Evolutionary conservation across 192 early-diverging fungal genomes (phyloP), one percentile per base, ranked within the genome.

Genomic region (Gryganskiella cystojenkinii): DNA sequence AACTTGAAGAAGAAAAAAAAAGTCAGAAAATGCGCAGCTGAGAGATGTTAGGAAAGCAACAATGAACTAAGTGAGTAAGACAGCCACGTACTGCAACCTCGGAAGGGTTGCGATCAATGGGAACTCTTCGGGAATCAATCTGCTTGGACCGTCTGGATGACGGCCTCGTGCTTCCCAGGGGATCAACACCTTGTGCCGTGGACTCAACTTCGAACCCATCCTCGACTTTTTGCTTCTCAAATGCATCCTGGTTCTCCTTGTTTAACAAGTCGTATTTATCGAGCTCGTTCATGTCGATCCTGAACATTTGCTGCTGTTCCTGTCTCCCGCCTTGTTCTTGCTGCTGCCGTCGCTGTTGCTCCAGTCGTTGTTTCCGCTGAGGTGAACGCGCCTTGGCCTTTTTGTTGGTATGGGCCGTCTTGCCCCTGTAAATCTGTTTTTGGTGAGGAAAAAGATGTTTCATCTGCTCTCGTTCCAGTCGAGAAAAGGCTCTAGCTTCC

Each of bases 71-170:
- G n/a, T 11, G 25, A 56, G 15, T 31, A 33, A 22, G 5, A 14
- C 3, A 4, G n/a, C n/a, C n/a, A 52, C 56, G 37, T 53, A 60
- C 67, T 25, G 57, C 67, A 3, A 69, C 67, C 30, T 61, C 56
- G 24, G 56, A 60, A 1, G 50, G 50, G 35, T 59, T 59, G 57
- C 60, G 52, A 24, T 69, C 57, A 37, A 60, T 42, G 19, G 57
- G 57, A 14, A 69, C 27, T 20, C 57, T 25, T 9, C 40, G 40
- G 6, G 56, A 27, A 35, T 69, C 67, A 30, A 69, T 69, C 2
- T n/a, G 13, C 43, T 60, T 60, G 17, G 49, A 53, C 14, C 54
- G 54, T 27, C 57, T 24, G 31, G 40, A 30, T 10, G 65, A 30
- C 9, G 22, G 8, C 11, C 17, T 35, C 31, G 31, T 20, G 55